Evolutionary conservation across 1,139 yeast genomes (phyloP).

Genomic region (Petasospora rhodanensis): DNA sequence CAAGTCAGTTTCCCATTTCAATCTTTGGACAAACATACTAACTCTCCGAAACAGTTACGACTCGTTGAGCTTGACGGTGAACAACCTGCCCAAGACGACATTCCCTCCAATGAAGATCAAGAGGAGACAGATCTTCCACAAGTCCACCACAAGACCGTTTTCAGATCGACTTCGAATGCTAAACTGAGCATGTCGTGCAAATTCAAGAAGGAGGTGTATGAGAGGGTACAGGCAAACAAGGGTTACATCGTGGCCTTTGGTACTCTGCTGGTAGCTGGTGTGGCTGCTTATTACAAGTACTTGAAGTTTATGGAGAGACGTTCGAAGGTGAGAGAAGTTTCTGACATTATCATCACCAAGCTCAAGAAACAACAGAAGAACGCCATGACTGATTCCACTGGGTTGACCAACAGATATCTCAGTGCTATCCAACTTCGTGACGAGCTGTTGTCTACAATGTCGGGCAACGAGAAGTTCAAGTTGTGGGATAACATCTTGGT

Average conservation of each 20-base stretch:
- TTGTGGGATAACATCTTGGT: conserved; percentile 62
- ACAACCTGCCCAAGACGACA: conserved; percentile 26
- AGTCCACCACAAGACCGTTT: conserved; percentile 37
- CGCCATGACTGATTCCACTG: conserved; percentile 31
- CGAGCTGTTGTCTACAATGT: conserved; percentile 47
- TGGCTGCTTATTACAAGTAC: conserved; percentile 33
- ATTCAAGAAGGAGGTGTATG: conserved; percentile 49
- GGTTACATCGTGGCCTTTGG: conserved; percentile 31
- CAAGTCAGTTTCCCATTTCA: conserved; percentile 44
- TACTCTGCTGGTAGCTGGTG: conserved; percentile 24
- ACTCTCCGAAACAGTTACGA: conserved; percentile 28
- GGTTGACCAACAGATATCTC: conserved; percentile 43
- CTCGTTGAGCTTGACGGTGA: conserved; percentile 25
- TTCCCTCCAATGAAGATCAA: conserved; percentile 33
- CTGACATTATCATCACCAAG: conserved; percentile 39
- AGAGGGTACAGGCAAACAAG: conserved; percentile 44
- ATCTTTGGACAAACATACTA: conserved; percentile 26
- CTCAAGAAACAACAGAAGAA: conserved; percentile 37
- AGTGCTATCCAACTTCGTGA: conserved; percentile 80
- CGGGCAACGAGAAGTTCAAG: conserved; percentile 39
- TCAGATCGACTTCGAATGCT: conserved; percentile 72
- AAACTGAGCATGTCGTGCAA: conserved; percentile 61
- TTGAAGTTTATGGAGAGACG: conserved; percentile 36
- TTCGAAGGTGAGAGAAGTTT: conserved; percentile 30
- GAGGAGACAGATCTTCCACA: conserved; percentile 35